A percentile compares a stretch with the other conserved stretches of the same genome.
Evolutionary conservation across 306 rosid species (phyloP).

Genomic region (Casuarina equisetifolia): DNA sequence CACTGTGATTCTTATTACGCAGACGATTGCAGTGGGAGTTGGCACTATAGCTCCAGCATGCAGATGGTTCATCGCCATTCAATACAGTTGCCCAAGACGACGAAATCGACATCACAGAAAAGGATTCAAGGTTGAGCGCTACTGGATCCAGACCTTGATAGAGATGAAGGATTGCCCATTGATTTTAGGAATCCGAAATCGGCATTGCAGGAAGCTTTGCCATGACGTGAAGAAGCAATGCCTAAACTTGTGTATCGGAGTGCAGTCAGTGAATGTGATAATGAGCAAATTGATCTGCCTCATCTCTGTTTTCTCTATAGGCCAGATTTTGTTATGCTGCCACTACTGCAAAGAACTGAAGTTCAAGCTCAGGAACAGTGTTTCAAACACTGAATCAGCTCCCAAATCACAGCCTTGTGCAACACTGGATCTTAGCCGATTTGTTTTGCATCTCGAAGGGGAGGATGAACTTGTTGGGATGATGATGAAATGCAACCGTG

Average conservation of each 20-base stretch:
- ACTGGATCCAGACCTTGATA: conserved; percentile 59
- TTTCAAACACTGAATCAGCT: conserved; percentile 28
- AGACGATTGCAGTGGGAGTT: conserved; percentile 58
- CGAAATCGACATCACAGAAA: conserved; percentile 26
- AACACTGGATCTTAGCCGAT: conserved; percentile 53
- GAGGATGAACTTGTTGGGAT: conserved; percentile 65
- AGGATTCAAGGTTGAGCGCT: conserved; percentile 55
- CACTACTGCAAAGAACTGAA: conserved; percentile 38
- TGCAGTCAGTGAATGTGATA: conserved; percentile 62
- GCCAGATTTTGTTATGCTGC: conserved; percentile 33
- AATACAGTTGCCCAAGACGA: conserved; percentile 52
- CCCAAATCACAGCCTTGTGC: conserved; percentile 27
- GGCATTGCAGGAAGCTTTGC: conserved; percentile 46
- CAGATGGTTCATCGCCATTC: conserved; percentile 71
- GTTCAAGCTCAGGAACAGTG: conserved; percentile 9
- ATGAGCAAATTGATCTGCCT: conserved; percentile 52
- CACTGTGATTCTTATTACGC: conserved; percentile 57
- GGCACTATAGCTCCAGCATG: conserved; percentile 81
- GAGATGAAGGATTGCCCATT: conserved; percentile 55
- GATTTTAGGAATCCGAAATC: conserved; percentile 35
- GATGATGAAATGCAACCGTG: conserved; percentile 57
- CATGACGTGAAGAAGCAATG: conserved; percentile 44
- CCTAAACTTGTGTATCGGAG: conserved; percentile 47
- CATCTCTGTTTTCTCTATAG: conserved; percentile 48
- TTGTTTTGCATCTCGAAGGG: conserved; percentile 83